Conservation (phyloP, 768 basidiomycete genomes). For the Tylopilus plumbeoviolaceoides region DNA sequence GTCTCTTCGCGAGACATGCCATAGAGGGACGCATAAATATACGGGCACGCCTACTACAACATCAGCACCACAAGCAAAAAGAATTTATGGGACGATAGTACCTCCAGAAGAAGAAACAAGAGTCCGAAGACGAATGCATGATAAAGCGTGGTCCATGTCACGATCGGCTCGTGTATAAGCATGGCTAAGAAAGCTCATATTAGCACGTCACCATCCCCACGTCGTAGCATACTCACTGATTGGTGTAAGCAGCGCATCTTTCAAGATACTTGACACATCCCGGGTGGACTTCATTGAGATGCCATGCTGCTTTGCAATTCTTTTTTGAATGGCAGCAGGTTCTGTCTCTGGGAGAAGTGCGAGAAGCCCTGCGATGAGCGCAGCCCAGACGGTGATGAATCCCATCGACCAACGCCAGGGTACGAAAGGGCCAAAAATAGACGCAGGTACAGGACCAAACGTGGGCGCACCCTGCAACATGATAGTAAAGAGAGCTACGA, state of each 20-base stretch:
- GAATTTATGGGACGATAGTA: not conserved
- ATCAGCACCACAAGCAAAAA: not conserved
- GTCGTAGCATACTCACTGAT: constrained; percentile 18
- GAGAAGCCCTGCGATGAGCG: constrained; percentile 13
- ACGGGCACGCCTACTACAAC: constrained; percentile 19
- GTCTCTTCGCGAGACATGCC: constrained; percentile 24
- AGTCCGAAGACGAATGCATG: constrained; percentile 28
- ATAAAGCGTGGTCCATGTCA: constrained; percentile 26
- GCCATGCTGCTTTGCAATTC: constrained; percentile 9
- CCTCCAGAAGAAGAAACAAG: constrained; percentile 29
- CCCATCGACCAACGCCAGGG: constrained; percentile 28
- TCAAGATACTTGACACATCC: constrained; percentile 16
- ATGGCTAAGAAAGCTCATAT: constrained; percentile 15
- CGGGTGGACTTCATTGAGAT: not conserved
- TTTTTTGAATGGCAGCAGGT: constrained; percentile 18
- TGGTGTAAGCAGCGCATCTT: constrained; percentile 20
- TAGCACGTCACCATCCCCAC: not conserved
- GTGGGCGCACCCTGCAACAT: constrained; percentile 30
- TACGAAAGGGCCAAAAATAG: constrained; percentile 17
- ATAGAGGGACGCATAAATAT: constrained; percentile 18
- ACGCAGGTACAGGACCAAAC: constrained; percentile 25
- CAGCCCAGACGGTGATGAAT: constrained; percentile 23
- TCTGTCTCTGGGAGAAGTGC: constrained; percentile 26
- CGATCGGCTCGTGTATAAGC: constrained; percentile 24
- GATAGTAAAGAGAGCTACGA: constrained; percentile 29